phyloP scores from a whole-genome alignment of 2,329 filamentous ascomycete genomes.

The Epichloe sibirici region DNA sequence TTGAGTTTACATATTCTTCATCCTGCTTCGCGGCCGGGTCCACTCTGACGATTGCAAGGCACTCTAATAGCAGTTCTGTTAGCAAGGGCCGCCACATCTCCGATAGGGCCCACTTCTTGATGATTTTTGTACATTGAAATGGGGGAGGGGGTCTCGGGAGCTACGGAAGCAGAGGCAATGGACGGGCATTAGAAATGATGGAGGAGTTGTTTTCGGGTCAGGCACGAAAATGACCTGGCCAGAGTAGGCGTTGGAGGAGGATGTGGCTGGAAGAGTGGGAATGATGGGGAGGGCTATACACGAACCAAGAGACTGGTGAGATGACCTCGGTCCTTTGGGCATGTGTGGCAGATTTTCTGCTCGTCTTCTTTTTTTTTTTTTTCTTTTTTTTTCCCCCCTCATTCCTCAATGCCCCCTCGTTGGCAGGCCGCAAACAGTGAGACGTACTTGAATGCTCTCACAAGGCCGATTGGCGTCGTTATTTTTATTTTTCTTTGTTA shows the following conservation, averaged over 20 bases:
- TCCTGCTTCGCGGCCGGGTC: not conserved
- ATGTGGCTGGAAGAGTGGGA: not conserved
- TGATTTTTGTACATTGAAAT: conserved; percentile 4
- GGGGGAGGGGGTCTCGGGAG: not conserved
- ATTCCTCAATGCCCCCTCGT: not conserved
- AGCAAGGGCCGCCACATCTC: not conserved
- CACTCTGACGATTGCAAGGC: not conserved
- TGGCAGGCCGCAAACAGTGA: not conserved
- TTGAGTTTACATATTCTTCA: not conserved
- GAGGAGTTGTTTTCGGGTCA: not conserved
- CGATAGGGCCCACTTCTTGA: conserved; percentile 1
- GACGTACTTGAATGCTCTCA: not conserved
- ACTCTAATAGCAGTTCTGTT: not conserved
- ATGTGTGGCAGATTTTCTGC: not conserved
- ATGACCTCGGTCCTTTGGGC: not conserved
- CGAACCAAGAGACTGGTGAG: not conserved
- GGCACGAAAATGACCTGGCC: not conserved
- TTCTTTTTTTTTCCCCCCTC: not conserved
- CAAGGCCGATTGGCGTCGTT: not conserved
- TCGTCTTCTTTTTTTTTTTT: not conserved
- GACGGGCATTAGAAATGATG: not conserved
- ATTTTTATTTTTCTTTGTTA: not conserved
- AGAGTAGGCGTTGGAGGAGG: not conserved
- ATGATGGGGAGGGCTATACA: not conserved
- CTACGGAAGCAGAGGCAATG: not conserved